Evolutionary conservation across 2,329 filamentous ascomycete genomes (phyloP), one percentile per base, ranked within the genome.

Genomic region (Immersiporthe knoxdaviesiana): DNA sequence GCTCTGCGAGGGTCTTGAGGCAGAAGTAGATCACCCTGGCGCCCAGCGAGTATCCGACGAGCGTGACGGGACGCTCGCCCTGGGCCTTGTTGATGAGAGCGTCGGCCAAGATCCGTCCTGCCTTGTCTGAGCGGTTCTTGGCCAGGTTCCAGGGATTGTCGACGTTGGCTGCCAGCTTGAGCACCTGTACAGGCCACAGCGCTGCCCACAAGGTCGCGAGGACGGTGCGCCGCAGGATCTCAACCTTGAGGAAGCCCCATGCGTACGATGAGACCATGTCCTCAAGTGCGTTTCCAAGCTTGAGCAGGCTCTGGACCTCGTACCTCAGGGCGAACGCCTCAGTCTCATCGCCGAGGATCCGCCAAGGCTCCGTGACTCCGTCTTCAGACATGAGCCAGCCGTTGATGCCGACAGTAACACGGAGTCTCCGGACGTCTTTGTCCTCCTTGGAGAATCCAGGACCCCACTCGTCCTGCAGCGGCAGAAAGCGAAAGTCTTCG

Each of bases 241-340:
- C 90, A 12, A 84, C 81, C 74, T 92, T 92, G 61, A 94, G 88
- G 63, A 89, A 85, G 61, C 84, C 85, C 91, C 92, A 97, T 1
- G 93, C 92, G 54, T 91, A 88, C 8, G 88, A 92, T 3, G 87
- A 87, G 10, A 97, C 89, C 72, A 97, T 87, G 1, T 85, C 86
- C 16, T 88, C 85, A 62, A 97, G 86, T 0, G 91, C 88, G 68
- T 89, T 88, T 0, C 94, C 94, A 0, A 97, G 87, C 14, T 88
- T 88, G 70, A 97, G 83, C 2, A 97, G 83, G 1, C 91, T 88
- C 69, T 92, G 87, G 74, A 95, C 88, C 79, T 97, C 94, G 81
- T 92, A 97, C 3, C 92, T 87, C 7, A 97, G 82, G 1, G 93
- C 94, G 76, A 97, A 97, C 0, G 92, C 89, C 78, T 97, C 94